Conservation (phyloP, 2,329 filamentous ascomycete species). For the Aspergillus phoenicis region DNA sequence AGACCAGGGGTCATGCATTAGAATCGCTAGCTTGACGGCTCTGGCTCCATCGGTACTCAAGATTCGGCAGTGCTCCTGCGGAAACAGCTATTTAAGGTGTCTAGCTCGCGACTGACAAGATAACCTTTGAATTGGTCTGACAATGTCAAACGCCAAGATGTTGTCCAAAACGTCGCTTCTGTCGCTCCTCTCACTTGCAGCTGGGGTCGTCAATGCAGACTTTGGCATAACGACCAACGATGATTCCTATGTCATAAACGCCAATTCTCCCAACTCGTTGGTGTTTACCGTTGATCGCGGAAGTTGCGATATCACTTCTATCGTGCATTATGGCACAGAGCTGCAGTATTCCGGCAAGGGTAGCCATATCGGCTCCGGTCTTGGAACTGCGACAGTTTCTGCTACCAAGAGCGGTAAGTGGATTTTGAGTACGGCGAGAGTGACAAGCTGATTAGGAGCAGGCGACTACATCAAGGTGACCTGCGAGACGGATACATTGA, state of each 20-base stretch:
- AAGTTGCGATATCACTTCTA: slow-evolving; percentile 66
- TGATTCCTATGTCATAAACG: slow-evolving; percentile 49
- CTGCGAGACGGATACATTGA: slow-evolving; percentile 62
- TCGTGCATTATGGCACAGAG: slow-evolving; percentile 62
- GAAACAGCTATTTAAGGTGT: background rate
- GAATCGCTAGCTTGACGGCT: background rate
- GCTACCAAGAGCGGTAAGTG: slow-evolving; percentile 41
- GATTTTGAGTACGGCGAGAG: too few relatives aligned
- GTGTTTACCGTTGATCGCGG: slow-evolving; percentile 55
- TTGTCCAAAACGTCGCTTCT: slow-evolving; percentile 20
- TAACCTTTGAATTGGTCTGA: background rate
- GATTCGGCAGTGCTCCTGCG: background rate
- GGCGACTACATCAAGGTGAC: slow-evolving; percentile 62
- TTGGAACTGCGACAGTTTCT: slow-evolving; percentile 61
- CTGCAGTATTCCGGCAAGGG: slow-evolving; percentile 57
- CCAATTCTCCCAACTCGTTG: slow-evolving; percentile 53
- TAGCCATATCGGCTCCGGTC: slow-evolving; percentile 62
- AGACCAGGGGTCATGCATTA: background rate
- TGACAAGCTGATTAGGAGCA: slow-evolving; percentile 1
- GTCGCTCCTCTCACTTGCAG: slow-evolving; percentile 25
- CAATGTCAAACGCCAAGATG: slow-evolving; percentile 18
- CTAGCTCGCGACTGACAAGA: background rate
- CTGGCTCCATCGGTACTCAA: background rate
- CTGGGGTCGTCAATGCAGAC: slow-evolving; percentile 27
- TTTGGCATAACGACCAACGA: slow-evolving; percentile 31